Evolutionary conservation across 1,284 basidiomycete genomes (phyloP).

Genomic region (Ustilago cynodontis): DNA sequence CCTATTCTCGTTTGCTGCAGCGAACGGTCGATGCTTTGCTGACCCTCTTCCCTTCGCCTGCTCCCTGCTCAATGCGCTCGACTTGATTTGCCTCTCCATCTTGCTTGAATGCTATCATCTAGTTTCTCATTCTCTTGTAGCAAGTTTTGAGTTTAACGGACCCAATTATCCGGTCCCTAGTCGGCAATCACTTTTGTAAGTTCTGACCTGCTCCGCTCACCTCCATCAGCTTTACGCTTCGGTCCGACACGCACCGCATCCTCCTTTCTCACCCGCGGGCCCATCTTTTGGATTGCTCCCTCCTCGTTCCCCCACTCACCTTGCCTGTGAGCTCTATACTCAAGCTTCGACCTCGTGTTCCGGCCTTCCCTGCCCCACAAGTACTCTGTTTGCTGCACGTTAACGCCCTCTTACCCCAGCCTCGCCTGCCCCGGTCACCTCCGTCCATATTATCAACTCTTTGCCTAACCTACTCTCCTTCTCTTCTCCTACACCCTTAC

Average conservation of each 20-base stretch:
- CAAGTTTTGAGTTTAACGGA: not conserved
- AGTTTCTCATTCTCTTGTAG: not conserved
- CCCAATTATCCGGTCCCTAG: not conserved
- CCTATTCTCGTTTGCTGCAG: not conserved
- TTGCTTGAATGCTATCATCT: constrained; percentile 13
- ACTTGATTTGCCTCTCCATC: not conserved
- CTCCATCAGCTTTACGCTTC: constrained; percentile 11
- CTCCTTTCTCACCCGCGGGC: not conserved
- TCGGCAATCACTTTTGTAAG: not conserved
- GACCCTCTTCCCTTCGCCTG: not conserved
- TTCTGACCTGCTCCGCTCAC: not conserved
- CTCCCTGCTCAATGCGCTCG: too few relatives aligned
- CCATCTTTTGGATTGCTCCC: not conserved
- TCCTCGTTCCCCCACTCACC: constrained; percentile 1
- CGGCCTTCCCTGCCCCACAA: not conserved
- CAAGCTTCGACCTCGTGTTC: not conserved
- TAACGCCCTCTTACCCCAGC: not conserved
- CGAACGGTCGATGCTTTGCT: not conserved
- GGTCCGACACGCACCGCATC: constrained; percentile 44
- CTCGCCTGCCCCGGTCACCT: not conserved
- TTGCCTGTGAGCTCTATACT: not conserved
- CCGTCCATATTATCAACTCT: constrained; percentile 23
- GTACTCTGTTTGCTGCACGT: constrained; percentile 1
- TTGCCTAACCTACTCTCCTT: not conserved
- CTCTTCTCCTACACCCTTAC: not conserved